phyloP scores from a whole-genome alignment of 345 rosid species.

The Noccaea caerulescens region DNA sequence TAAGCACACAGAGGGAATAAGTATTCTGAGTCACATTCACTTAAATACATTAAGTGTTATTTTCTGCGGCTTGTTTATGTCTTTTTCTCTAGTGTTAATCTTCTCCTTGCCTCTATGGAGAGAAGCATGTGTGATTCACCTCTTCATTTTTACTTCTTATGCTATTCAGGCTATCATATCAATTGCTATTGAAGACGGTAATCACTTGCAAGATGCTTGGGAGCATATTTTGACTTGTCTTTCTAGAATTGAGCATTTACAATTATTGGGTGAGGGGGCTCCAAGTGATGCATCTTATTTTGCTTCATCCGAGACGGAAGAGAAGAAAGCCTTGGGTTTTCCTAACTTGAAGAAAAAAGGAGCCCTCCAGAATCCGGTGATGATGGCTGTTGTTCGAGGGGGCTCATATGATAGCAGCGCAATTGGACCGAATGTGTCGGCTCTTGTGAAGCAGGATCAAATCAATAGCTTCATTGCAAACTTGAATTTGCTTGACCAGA shows the following conservation, averaged over 20 bases:
- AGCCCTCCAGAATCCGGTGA: slow-evolving; percentile 85
- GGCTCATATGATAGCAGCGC: slow-evolving; percentile 89
- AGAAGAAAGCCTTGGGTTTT: slow-evolving; percentile 63
- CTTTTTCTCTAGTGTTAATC: slow-evolving; percentile 17
- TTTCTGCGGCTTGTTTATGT: slow-evolving; percentile 10
- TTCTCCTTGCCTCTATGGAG: slow-evolving; percentile 18
- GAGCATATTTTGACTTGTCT: slow-evolving; percentile 96
- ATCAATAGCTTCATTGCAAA: slow-evolving; percentile 77
- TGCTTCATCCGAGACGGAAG: slow-evolving; percentile 72
- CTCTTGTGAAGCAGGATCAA: slow-evolving; percentile 77
- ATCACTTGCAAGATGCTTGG: slow-evolving; percentile 94
- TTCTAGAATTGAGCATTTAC: slow-evolving; percentile 95
- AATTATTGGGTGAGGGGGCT: slow-evolving; percentile 94
- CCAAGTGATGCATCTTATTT: slow-evolving; percentile 89
- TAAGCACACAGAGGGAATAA: slow-evolving; percentile 13
- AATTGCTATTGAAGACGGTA: slow-evolving; percentile 95
- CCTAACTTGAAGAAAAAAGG: slow-evolving; percentile 86
- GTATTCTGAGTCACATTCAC: slow-evolving; percentile 26
- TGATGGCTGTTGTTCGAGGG: slow-evolving; percentile 97
- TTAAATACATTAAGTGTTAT: slow-evolving; percentile 9
- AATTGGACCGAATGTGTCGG: slow-evolving; percentile 64
- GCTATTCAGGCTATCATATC: slow-evolving; percentile 79
- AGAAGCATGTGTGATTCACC: slow-evolving; percentile 22
- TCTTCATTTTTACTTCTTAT: slow-evolving; percentile 23
- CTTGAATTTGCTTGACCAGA: slow-evolving; percentile 97